These are phyloP conservation scores for Carpinus fangiana DNA, from an alignment of 306 rosid species.

Conservation along the genomic window DNA sequence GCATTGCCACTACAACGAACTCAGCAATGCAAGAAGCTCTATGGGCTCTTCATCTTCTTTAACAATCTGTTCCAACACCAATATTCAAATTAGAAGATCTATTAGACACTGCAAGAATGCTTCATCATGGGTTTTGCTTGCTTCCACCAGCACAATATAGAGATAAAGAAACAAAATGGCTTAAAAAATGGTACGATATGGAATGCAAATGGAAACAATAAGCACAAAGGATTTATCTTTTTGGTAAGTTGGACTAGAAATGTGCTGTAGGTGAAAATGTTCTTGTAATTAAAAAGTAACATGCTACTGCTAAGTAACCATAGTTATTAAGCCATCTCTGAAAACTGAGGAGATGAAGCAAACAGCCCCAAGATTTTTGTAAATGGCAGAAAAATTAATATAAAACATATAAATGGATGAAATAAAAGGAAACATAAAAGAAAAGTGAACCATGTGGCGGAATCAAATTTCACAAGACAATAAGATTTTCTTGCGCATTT, in stretches of 20 bases:
- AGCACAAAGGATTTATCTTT: background rate
- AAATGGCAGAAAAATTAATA: background rate
- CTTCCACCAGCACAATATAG: background rate
- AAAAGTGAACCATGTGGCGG: background rate
- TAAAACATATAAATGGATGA: slow-evolving; percentile 2
- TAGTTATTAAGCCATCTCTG: background rate
- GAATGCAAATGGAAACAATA: background rate
- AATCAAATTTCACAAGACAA: background rate
- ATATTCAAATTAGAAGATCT: slow-evolving; percentile 20
- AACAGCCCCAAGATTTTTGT: background rate
- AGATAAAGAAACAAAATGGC: background rate
- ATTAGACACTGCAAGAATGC: slow-evolving; percentile 4
- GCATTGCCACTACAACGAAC: slow-evolving; percentile 48
- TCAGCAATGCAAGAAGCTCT: slow-evolving; percentile 66
- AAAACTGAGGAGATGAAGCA: background rate
- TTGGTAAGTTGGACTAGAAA: background rate
- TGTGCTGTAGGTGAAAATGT: background rate
- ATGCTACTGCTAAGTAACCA: background rate
- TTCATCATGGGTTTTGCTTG: background rate
- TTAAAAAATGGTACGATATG: background rate
- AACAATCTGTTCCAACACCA: slow-evolving; percentile 53
- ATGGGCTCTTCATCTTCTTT: slow-evolving; percentile 77
- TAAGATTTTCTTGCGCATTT: background rate
- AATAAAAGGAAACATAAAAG: slow-evolving; percentile 15
- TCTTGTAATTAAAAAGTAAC: background rate